A percentile compares a stretch with the other conserved stretches of the same genome.
phyloP scores from a whole-genome alignment of 2,329 filamentous ascomycete genomes.

The Aspergillus novofumigatus region DNA sequence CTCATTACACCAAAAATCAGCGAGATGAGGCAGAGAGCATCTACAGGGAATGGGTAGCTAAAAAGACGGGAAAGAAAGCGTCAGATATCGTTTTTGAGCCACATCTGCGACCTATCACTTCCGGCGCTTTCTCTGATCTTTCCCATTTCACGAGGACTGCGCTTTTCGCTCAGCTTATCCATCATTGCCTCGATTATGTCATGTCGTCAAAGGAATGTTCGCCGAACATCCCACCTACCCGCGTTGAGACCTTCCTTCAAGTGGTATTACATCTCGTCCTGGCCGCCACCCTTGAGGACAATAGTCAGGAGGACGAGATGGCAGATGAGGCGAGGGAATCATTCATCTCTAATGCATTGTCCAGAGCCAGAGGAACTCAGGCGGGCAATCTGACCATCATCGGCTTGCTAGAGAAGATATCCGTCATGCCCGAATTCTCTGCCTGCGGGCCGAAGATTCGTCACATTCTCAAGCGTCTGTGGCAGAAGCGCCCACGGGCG shows the following conservation, averaged over 20 bases:
- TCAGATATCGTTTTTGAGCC: conserved; percentile 92
- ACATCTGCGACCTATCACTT: conserved; percentile 68
- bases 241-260: conserved; percentile 87
- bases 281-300: conserved; percentile 80
- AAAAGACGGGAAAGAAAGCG: conserved; percentile 73
- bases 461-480: conserved; percentile 77
- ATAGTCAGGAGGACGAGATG: conserved; percentile 52
- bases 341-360: conserved; percentile 69
- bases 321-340: conserved; percentile 52
- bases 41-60: conserved; percentile 81
- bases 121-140: conserved; percentile 72
- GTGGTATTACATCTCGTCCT: conserved; percentile 84
- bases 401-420: conserved; percentile 50
- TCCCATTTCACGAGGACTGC: conserved; percentile 76
- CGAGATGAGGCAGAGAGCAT: conserved; percentile 89
- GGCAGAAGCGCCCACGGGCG: conserved; percentile 70
- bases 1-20: conserved; percentile 95
- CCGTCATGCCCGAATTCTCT: conserved; percentile 69
- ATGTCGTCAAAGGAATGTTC: conserved; percentile 65
- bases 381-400: conserved; percentile 47
- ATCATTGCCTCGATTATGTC: conserved; percentile 80
- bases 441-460: conserved; percentile 79
- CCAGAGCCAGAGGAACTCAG: conserved; percentile 50
- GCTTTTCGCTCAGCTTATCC: conserved; percentile 85
- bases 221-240: conserved; percentile 71